Conservation (phyloP, 2,329 filamentous ascomycete species). For the Fusarium staphyleae region DNA sequence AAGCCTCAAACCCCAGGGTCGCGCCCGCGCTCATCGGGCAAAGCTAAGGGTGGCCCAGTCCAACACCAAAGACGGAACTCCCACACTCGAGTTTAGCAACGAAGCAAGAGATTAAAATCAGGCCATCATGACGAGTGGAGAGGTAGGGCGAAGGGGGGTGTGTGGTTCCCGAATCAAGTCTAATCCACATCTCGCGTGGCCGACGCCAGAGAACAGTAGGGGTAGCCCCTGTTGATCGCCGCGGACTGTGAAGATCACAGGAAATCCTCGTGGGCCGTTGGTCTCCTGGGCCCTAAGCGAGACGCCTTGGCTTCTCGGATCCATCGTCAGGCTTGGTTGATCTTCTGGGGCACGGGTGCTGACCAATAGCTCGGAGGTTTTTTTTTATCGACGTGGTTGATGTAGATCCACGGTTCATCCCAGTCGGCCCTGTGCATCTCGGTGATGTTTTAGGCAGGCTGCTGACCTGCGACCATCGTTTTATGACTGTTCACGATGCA, state of each 20-base stretch:
- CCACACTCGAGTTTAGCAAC: constrained; percentile 27
- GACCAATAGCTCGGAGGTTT: constrained; percentile 29
- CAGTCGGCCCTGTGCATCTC: constrained; percentile 4
- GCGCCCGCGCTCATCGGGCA: constrained; percentile 19
- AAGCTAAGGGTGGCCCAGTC: constrained; percentile 15
- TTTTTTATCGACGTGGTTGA: constrained; percentile 34
- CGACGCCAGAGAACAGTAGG: constrained; percentile 33
- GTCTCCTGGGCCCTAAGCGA: constrained; percentile 23
- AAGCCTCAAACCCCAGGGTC: constrained; percentile 27
- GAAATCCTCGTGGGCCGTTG: constrained; percentile 38
- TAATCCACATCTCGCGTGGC: constrained; percentile 45
- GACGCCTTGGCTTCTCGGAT: constrained; percentile 27
- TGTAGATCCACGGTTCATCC: constrained; percentile 22
- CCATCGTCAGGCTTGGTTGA: constrained; percentile 21
- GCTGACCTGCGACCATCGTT: background rate
- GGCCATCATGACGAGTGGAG: constrained; percentile 40
- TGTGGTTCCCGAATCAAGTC: constrained; percentile 33
- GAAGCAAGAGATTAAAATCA: constrained; percentile 42
- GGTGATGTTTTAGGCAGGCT: constrained; percentile 8
- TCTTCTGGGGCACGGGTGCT: constrained; percentile 18
- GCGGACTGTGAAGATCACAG: constrained; percentile 42
- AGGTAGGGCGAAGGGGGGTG: constrained; percentile 14
- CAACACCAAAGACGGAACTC: constrained; percentile 29
- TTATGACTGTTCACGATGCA: background rate
- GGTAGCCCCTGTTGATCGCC: constrained; percentile 42